Evolutionary conservation across 78 protist genomes (phyloP), one percentile per base, ranked within the genome.

Genomic region (Neovahlkampfia damariscottae): DNA sequence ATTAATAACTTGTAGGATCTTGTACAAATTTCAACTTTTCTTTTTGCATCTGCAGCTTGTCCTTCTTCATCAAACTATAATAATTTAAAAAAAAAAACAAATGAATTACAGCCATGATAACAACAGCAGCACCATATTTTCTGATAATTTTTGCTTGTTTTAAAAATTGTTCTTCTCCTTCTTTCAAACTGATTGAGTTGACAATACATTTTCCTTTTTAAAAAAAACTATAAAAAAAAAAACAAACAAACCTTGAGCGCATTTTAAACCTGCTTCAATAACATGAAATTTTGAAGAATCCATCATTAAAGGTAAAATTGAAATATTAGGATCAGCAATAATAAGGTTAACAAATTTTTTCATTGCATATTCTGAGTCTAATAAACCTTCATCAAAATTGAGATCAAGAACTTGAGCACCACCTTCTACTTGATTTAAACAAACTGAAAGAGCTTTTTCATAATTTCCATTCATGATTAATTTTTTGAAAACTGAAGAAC

Each of bases 31-130:
- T 79, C 70, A 34, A 74, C 31, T 83, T 96, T 96, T 40, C 76
- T 76, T 2, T 87, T 91, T 30, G 2, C 82, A 27, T 28, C 39
- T 2, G 88, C 90, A 10, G 99, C 99, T 86, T 94, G 99, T 39
- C 99, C 99, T 27, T 82, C 73, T 69, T 96, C 99, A 84, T 96
- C 99, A 66, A 94, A 79, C n/a, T n/a, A n/a, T n/a, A 28, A 73
- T 9, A 35, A 8, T 73, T 32, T 38, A 40, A 73, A 9, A 27
- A 35, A 32, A 50, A 34, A n/a, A n/a, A n/a, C n/a, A n/a, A n/a
- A n/a, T n/a, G n/a, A n/a, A n/a, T n/a, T n/a, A n/a, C n/a, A 8
- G 99, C 98, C 99, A 96, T 96, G 62, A 92, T 96, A 3, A 95
- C 90, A 29, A 95, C 96, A 10, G 98, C 90, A 0, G 96, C 91